phyloP scores from a whole-genome alignment of 495 filamentous ascomycete genomes.

The Lepraria neglecta region DNA sequence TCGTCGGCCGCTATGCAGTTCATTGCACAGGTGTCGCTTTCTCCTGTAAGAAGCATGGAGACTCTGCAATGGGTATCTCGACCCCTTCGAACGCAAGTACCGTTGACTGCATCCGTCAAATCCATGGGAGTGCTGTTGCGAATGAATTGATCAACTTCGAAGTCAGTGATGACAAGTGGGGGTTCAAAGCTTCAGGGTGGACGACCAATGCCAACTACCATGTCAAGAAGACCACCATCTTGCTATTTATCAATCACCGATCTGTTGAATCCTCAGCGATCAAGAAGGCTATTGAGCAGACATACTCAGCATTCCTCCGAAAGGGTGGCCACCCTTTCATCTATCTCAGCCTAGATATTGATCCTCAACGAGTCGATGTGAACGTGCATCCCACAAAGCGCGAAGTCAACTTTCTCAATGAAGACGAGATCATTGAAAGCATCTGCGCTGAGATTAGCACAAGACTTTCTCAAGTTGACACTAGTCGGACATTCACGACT shows the following conservation, averaged over 20 bases:
- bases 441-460: slow-evolving; percentile 76
- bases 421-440: slow-evolving; percentile 90
- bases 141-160: slow-evolving; percentile 82
- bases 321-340: slow-evolving; percentile 94
- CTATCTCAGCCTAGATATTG: slow-evolving; percentile 89
- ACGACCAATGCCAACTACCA: slow-evolving; percentile 94
- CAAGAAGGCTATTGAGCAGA: slow-evolving; percentile 86
- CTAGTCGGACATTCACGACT: slow-evolving; percentile 88
- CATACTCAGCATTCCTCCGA: slow-evolving; percentile 82
- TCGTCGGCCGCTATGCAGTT: slow-evolving; percentile 91
- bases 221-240: slow-evolving; percentile 79
- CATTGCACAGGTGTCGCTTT: slow-evolving; percentile 89
- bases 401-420: slow-evolving; percentile 96
- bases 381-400: slow-evolving; percentile 98
- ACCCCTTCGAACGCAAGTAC: slow-evolving; percentile 64
- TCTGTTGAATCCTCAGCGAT: slow-evolving; percentile 90
- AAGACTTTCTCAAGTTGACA: slow-evolving; percentile 82
- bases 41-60: slow-evolving; percentile 93
- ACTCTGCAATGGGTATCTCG: slow-evolving; percentile 72
- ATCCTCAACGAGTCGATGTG: slow-evolving; percentile 89
- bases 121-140: slow-evolving; percentile 79
- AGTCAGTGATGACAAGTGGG: slow-evolving; percentile 66
- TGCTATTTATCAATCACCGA: slow-evolving; percentile 96
- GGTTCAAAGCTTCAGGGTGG: slow-evolving; percentile 74
- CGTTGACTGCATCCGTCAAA: slow-evolving; percentile 79